Base-by-base conservation (phyloP, 1,284 basidiomycete genomes). In the Cryptococcus sp. region DNA sequence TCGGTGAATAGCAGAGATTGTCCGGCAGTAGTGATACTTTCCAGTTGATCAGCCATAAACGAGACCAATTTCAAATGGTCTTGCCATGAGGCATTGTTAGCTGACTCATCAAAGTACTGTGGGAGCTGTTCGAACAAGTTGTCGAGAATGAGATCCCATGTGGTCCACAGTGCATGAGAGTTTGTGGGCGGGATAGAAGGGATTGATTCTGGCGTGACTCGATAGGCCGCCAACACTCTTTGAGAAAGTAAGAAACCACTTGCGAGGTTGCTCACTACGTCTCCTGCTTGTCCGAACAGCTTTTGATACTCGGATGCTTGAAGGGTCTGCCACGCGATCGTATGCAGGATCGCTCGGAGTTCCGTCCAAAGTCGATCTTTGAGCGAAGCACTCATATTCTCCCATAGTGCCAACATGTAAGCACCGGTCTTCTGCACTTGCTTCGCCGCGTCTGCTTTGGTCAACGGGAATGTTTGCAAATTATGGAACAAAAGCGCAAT, bases 11-110 rank as follows among this genome's bases (percentile, higher is more conserved):
- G 45, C 3, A 55, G 23, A 15, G 38, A 39, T 37, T 61, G 52
- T 16, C 58, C 63, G 16, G 59, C 50, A 10, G 58, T 60, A n/a
- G 68, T 55, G 34, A 72, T 68, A 16, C 67, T 66, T 34, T 66
- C 65, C 20, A 73, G 62, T 48, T 73, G 70, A 59, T 73, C 71
- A n/a, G 65, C 57, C 68, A 73, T 70, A 61, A 73, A 73, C 1
- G 68, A 68, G 40, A 73, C 65, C 39, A 73, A 55, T 29, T 60
- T 57, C 16, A 73, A 43, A 4, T 64, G 56, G 23, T 62, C 52
- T 39, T 67, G 67, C 71, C 71, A 73, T 7, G 22, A 26, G 2
- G 43, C 38, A 29, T 46, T 47, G 10, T 48, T 53, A 1, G 43
- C 40, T 10, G 25, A 29, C 22, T 63, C 54, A 25, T 73, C 66